A percentile compares a stretch with the other conserved stretches of the same genome.
phyloP scores from a whole-genome alignment of 805 yeast genomes.

The Saccharomyces jurei region DNA sequence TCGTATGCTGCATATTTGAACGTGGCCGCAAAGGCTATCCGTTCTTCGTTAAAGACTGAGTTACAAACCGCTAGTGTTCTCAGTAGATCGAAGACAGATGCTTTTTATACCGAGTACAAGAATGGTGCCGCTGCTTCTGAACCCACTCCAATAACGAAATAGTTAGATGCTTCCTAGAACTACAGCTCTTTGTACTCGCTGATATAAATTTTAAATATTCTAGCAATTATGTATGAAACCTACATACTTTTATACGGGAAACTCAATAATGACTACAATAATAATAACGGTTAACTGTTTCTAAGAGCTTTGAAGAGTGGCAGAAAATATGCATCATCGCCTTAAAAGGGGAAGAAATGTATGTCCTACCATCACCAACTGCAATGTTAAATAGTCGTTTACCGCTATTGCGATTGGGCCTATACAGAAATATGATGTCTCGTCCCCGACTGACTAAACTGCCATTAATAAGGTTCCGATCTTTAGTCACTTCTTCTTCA shows the following conservation, averaged over 20 bases:
- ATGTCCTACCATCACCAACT: neutral
- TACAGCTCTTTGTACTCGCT: neutral
- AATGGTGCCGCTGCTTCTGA: constrained; percentile 50
- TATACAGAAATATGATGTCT: neutral
- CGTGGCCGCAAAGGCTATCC: constrained; percentile 81
- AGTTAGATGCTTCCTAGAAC: constrained; percentile 1
- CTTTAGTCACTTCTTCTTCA: neutral
- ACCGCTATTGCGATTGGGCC: neutral
- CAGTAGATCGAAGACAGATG: constrained; percentile 68
- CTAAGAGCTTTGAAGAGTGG: neutral
- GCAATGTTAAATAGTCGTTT: neutral
- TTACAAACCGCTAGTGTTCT: constrained; percentile 59
- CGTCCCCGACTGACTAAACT: neutral
- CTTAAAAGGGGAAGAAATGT: neutral
- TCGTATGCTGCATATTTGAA: constrained; percentile 82
- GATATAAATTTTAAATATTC: neutral
- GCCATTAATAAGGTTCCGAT: neutral
- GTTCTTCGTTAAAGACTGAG: constrained; percentile 84
- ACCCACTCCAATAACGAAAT: constrained; percentile 28
- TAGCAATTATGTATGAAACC: neutral
- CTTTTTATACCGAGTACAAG: constrained; percentile 59
- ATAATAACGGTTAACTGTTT: neutral
- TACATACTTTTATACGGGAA: neutral
- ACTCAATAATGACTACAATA: neutral
- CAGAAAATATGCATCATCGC: neutral